Conservation (phyloP, 2,329 filamentous ascomycete genomes). For the Waltergamsia citrina region DNA sequence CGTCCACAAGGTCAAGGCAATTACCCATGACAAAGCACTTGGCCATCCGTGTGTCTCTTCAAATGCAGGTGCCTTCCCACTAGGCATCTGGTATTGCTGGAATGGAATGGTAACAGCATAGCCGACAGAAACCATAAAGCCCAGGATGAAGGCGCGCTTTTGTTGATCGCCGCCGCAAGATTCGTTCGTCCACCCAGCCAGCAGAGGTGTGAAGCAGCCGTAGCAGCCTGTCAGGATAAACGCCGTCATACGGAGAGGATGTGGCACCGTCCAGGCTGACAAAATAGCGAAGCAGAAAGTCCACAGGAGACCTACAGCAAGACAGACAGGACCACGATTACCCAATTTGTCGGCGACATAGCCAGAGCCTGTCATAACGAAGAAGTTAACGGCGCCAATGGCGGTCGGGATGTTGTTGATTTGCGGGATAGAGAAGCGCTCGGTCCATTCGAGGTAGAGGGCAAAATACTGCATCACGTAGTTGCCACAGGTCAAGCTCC, state of each 20-base stretch:
- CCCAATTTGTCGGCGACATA: constrained; percentile 24
- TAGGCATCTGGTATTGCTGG: constrained; percentile 26
- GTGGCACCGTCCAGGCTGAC: constrained; percentile 25
- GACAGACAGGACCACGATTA: constrained; percentile 22
- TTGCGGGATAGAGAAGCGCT: constrained; percentile 22
- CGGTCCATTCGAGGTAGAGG: constrained; percentile 26
- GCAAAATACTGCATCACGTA: constrained; percentile 30
- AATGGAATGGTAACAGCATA: constrained; percentile 26
- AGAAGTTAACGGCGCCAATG: constrained; percentile 30
- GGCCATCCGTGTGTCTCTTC: constrained; percentile 23
- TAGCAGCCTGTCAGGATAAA: constrained; percentile 29
- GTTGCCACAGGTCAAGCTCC: constrained; percentile 27
- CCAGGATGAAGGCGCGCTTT: constrained; percentile 28
- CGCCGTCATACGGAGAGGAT: constrained; percentile 24
- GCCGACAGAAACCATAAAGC: constrained; percentile 26
- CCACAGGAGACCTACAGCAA: constrained; percentile 22
- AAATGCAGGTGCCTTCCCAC: constrained; percentile 23
- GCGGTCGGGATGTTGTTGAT: constrained; percentile 35
- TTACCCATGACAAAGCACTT: constrained; percentile 19
- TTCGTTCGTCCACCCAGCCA: constrained; percentile 29
- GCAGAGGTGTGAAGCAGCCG: constrained; percentile 29
- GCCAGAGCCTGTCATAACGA: constrained; percentile 27
- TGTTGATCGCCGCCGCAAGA: constrained; percentile 30
- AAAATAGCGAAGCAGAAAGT: constrained; percentile 25
- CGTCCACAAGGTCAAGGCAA: constrained; percentile 22